Base-by-base conservation (phyloP, 2,329 filamentous ascomycete species). In the Talaromyces pinophilus region DNA sequence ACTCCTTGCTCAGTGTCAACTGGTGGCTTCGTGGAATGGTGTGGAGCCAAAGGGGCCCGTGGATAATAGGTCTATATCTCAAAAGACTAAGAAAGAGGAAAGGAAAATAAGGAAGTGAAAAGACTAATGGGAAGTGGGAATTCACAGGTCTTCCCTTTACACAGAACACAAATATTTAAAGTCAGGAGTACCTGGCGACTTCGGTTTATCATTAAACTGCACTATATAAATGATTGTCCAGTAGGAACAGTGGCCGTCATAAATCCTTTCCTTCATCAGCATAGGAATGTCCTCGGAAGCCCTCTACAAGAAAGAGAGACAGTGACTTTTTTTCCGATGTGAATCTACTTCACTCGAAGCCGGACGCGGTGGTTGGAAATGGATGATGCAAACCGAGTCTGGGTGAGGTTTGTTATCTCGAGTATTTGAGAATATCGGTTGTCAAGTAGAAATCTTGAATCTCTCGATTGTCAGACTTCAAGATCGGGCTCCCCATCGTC, bases 401-500 rank as follows among this genome's bases (percentile, higher is more conserved):
- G 11, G 22, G 17, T 17, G 30, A 44, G 17, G 46, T 42, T 62
- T 55, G 48, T 17, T 40, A 38, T 59, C 11, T 30, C 50, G 30
- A 62, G 60, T 25, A 48, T 46, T 22, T 54, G 25, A 22, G 40
- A 22, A 40, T 57, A 57, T 57, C 54, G 54, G 52, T 25, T 57
- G 33, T 57, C 54, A 25, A 57, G 30, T 38, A 10, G 4, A 22
- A 22, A 57, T 57, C 30, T 13, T 22, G 5, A 40, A 22, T 57
- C 54, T 22, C n/a, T 25, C 35, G 35, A 38, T 38, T 22, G 1
- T 40, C 42, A 17, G 19, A 44, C 22, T 40, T 67, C 65, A 67
- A 22, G 65, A 67, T 38, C 65, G 48, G 19, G 54, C 17, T 35
- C 62, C 74, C 81, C 82, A 83, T 70, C 82, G 75, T 70, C 81